A percentile compares a stretch with the other conserved stretches of the same genome.
These are phyloP conservation scores for Selenicereus undatus DNA, from an alignment of 148 eudicot genomes.

Conservation along the genomic window DNA sequence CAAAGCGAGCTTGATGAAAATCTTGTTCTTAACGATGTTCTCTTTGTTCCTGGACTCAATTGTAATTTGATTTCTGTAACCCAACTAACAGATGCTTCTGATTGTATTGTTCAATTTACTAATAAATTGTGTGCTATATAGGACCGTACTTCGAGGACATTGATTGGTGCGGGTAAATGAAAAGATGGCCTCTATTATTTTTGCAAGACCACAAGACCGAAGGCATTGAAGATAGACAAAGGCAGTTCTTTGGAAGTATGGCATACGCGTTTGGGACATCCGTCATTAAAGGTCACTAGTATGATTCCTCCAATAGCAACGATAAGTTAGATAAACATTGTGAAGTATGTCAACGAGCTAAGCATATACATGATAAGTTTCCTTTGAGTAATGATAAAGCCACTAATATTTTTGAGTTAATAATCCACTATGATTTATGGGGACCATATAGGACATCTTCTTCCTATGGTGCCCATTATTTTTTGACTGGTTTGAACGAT, in stretches of 20 bases:
- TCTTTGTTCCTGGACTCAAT: not conserved
- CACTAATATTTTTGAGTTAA: not conserved
- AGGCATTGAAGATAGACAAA: no score
- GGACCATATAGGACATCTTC: no score
- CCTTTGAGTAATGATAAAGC: not conserved
- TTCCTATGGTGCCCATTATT: no score
- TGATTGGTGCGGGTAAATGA: not conserved
- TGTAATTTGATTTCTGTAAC: not conserved
- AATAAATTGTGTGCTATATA: not conserved
- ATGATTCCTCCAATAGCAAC: no score
- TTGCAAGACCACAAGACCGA: not conserved
- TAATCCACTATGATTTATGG: no score
- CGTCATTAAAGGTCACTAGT: slow-evolving; percentile 6
- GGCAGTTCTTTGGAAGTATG: not conserved
- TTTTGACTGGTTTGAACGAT: no score
- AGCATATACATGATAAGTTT: not conserved
- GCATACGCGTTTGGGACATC: slow-evolving; percentile 1
- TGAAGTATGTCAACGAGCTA: not conserved
- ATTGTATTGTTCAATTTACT: not conserved
- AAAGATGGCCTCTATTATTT: not conserved
- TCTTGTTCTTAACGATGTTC: not conserved
- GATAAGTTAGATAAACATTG: not conserved
- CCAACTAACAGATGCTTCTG: not conserved
- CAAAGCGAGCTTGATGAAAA: not conserved
- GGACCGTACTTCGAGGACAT: not conserved